phyloP scores from a whole-genome alignment of 139 green algal species.

The Astrephomene gubernaculifera region DNA sequence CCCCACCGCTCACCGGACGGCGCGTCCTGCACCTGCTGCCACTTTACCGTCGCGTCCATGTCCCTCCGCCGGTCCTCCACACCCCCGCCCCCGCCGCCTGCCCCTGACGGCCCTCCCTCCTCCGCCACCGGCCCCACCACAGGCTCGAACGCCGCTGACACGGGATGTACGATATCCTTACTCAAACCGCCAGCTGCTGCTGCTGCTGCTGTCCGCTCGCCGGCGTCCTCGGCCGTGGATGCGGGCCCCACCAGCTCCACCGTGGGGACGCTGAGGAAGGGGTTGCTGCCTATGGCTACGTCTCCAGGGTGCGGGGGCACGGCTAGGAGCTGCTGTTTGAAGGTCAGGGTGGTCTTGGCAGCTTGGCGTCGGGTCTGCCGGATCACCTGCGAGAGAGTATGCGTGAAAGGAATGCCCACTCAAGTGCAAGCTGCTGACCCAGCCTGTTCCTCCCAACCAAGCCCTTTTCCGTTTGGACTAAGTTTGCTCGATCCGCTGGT shows the following conservation, averaged over 20 bases:
- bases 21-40: conserved; percentile 35
- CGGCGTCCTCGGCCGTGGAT: not conserved
- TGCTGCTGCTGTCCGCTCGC: not conserved
- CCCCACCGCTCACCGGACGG: not conserved
- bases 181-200: not conserved
- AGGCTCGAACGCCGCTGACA: conserved; percentile 15
- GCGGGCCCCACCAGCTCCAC: conserved; percentile 36
- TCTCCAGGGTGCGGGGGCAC: conserved; percentile 9
- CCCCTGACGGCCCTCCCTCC: not conserved
- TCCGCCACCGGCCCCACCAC: conserved; percentile 28
- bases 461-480: no score
- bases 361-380: conserved; percentile 16
- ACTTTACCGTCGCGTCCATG: conserved; percentile 37
- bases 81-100: not conserved
- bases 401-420: no score
- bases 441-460: no score
- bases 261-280: conserved; percentile 46
- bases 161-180: conserved; percentile 8
- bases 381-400: conserved; percentile 19
- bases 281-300: conserved; percentile 40
- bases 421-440: no score
- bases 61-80: conserved; percentile 29
- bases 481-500: no score
- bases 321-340: conserved; percentile 52
- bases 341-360: conserved; percentile 47